These are phyloP conservation scores for Colletotrichum sp. DNA, from an alignment of 2,329 filamentous ascomycete species.

Conservation along the genomic window DNA sequence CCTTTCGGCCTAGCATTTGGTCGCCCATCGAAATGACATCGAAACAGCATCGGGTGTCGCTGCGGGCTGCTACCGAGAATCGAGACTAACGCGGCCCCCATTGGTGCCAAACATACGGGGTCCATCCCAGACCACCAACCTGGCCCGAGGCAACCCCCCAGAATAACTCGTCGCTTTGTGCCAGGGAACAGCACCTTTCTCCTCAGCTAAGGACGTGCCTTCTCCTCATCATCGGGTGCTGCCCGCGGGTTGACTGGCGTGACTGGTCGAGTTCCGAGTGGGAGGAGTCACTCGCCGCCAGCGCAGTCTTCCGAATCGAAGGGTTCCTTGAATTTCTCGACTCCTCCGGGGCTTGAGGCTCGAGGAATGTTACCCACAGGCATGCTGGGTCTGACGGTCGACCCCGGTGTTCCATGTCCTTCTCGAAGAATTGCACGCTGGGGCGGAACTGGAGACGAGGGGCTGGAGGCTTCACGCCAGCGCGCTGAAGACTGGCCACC, in stretches of 20 bases:
- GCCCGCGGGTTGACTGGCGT: neutral
- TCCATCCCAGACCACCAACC: constrained; percentile 1
- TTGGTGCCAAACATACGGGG: neutral
- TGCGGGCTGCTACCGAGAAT: constrained; percentile 7
- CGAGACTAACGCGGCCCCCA: constrained; percentile 1
- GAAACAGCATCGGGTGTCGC: neutral
- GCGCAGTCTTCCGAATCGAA: neutral
- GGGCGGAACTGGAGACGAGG: neutral
- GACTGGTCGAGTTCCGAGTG: neutral
- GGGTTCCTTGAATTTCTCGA: neutral
- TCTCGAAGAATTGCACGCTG: constrained; percentile 11
- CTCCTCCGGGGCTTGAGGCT: neutral
- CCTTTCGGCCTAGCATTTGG: neutral
- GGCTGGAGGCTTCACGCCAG: neutral
- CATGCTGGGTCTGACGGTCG: neutral
- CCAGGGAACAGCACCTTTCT: neutral
- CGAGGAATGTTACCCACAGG: neutral
- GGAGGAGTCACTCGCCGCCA: neutral
- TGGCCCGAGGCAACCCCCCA: neutral
- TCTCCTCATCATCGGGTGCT: neutral
- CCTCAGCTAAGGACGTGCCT: neutral
- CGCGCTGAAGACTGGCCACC: neutral
- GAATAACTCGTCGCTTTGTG: neutral
- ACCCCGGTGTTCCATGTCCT: constrained; percentile 4
- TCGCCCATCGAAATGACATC: neutral